Base-by-base conservation (phyloP, 805 yeast genomes). In the Myxozyma melibiosi region DNA sequence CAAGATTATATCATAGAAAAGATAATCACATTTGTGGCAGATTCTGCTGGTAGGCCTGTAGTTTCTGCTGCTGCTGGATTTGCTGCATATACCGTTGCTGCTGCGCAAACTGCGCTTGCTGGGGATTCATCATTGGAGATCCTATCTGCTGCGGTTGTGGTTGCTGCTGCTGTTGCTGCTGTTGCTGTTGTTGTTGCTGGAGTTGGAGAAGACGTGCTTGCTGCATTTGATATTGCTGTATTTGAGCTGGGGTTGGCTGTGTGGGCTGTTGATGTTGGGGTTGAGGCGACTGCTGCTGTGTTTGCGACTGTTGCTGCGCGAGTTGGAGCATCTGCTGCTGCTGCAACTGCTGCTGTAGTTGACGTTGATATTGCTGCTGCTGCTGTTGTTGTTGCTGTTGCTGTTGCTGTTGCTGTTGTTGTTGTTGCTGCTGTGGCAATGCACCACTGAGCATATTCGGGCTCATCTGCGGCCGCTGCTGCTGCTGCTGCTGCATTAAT, bases 311-410 rank as follows among this genome's bases (percentile, higher is more conserved):
- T 25, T 30, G 13, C 30, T 55, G 66, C 44, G 52, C 47, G 2
- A 41, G 63, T 44, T 51, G 65, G 53, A 64, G 73, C 33, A 65
- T 71, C 44, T 66, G 72, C 45, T 67, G 67, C 33, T 53, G 65
- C 62, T 54, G 62, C 45, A 25, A 57, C 27, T 27, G 49, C 30
- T 64, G 70, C 46, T 72, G 74, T 51, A 73, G 77, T 46, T 71
- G 74, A 58, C 79, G 63, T 25, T 47, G 63, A 24, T 54, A 82
- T 50, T 78, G 73, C 73, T 64, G 76, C 66, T 65, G 77, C 9
- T 28, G 53, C 11, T 53, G 61, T 11, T 51, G 57, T 13, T 54
- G 49, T 14, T 31, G 56, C 13, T 58, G 56, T 13, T 35, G 52
- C 40, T 51, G 57, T 2, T 39, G 45, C 16, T 48, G 51, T 34